Evolutionary conservation across 495 filamentous ascomycete species (phyloP), one percentile per base, ranked within the genome.

Genomic region (Cryomyces minteri): DNA sequence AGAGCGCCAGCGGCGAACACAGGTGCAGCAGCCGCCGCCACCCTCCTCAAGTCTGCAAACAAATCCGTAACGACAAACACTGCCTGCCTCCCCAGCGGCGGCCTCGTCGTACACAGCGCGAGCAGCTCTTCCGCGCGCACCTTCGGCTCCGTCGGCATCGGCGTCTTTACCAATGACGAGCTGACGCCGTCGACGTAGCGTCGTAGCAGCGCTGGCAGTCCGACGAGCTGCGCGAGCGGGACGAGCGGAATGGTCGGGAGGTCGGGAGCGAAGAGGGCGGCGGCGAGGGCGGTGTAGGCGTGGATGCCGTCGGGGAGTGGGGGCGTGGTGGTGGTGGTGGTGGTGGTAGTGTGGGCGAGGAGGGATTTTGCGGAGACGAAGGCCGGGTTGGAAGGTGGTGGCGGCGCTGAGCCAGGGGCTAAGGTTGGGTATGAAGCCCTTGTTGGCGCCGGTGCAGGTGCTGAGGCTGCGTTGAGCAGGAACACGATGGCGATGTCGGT

Each of bases 281-380:
- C 76, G 73, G 92, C 84, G 37, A 93, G 76, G 18, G 55, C 37
- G 67, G 90, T 87, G 33, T 88, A 74, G 43, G 74, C 62, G 10
- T 63, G 58, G 45, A 94, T 77, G 67, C 87, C 83, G 53, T 67
- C 58, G 34, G 66, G 18, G 18, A 2, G 18, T 63, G 34, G 84
- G 68, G n/a, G 67, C 57, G 12, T 41, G 14, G 39, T 2, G 1
- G 7, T 28, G 12, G 14, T 28, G 12, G 7, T 14, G 12, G 8
- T 4, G 12, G 29, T 62, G 58, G 51, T 55, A 46, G 52, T 61
- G 49, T 34, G 29, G 67, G 61, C 37, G 56, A 48, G 53, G 62
- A 57, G 50, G 47, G 52, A 48, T 68, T 65, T 47, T 25, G 48
- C 40, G 40, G 48, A 39, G 7, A 36, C 32, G 41, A 48, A 46